Evolutionary conservation across 2,329 filamentous ascomycete species (phyloP), one percentile per base, ranked within the genome.

Genomic region (Purpureocillium takamizusanense): DNA sequence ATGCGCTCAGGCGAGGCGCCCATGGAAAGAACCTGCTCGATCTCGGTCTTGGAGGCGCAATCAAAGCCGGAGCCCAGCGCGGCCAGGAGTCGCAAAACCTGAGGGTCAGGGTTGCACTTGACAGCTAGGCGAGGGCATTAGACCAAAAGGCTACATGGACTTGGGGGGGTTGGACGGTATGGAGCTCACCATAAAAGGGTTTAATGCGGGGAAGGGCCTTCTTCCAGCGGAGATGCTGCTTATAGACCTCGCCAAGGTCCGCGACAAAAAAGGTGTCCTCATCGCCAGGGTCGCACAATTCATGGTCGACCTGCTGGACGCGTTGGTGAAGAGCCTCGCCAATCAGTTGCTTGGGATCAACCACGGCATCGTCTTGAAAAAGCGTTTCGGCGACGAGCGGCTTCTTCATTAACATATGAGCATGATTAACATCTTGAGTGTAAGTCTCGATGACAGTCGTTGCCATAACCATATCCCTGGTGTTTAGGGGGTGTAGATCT

Each of bases 231-330:
- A 97, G 71, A 57, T 97, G 90, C 78, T 98, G 92, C 66, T 92
- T 87, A 69, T 98, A 98, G 60, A 98, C 85, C 70, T 97, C 88
- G 65, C 92, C 92, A 56, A 98, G 80, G 69, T 98, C 92, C 55
- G 88, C 90, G 53, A 98, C 89, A 66, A 94, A 98, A 69, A 98
- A 98, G 43, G 92, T 84, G 66, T 97, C 92, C 68, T 98, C 92
- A 41, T 94, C 92, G 51, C 92, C 92, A 36, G 88, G 78, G 49
- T 86, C 84, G 67, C 92, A 98, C 53, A 74, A 74, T 60, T 97
- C 86, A 55, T 86, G 78, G 67, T 98, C 81, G 61, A 98, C 82
- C 55, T 70, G 76, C 57, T 86, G 77, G 49, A 95, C 84, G 50
- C 86, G 88, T 55, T 83, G 77, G 71, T 87, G 86, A 59, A 98